These are phyloP conservation scores for Prorocentrum cordatum DNA, from an alignment of 169 alveolate species.

Conservation along the genomic window DNA sequence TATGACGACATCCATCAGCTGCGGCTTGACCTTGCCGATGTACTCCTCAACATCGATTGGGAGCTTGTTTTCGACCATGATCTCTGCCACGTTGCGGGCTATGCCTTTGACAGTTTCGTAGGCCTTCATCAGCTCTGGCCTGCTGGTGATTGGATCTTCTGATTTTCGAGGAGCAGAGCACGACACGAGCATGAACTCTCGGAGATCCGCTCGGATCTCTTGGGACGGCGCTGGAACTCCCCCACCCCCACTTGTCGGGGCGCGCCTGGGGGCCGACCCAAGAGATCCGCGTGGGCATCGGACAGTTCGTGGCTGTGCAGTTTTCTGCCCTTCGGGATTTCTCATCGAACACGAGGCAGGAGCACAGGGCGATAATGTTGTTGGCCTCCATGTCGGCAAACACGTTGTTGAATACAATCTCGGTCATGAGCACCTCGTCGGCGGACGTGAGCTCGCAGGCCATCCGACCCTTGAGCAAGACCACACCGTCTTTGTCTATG, in stretches of 20 bases:
- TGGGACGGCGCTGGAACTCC: too few relatives aligned
- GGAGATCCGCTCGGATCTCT: too few relatives aligned
- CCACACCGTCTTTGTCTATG: slow-evolving; percentile 86
- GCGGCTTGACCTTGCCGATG: slow-evolving; percentile 45
- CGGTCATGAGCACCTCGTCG: slow-evolving; percentile 96
- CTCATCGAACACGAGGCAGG: slow-evolving; percentile 84
- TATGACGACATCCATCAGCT: slow-evolving; percentile 78
- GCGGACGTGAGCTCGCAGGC: slow-evolving; percentile 97
- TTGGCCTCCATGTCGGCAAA: slow-evolving; percentile 85
- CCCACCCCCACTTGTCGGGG: too few relatives aligned
- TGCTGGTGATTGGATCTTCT: slow-evolving; percentile 34
- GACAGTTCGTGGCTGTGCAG: neutral
- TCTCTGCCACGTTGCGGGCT: slow-evolving; percentile 53
- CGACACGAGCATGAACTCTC: too few relatives aligned
- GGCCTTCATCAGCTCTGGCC: slow-evolving; percentile 25
- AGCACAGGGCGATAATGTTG: slow-evolving; percentile 83
- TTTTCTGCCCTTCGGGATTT: neutral
- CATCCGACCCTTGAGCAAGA: slow-evolving; percentile 91
- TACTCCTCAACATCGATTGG: slow-evolving; percentile 57
- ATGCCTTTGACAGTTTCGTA: slow-evolving; percentile 45
- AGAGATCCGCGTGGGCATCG: neutral
- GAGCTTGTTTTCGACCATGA: slow-evolving; percentile 40
- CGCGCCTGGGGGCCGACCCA: neutral
- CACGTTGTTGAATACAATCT: slow-evolving; percentile 84
- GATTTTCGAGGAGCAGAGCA: too few relatives aligned